These are phyloP conservation scores for Sporopachydermia lactativora DNA, from an alignment of 805 yeast species.

Conservation along the genomic window DNA sequence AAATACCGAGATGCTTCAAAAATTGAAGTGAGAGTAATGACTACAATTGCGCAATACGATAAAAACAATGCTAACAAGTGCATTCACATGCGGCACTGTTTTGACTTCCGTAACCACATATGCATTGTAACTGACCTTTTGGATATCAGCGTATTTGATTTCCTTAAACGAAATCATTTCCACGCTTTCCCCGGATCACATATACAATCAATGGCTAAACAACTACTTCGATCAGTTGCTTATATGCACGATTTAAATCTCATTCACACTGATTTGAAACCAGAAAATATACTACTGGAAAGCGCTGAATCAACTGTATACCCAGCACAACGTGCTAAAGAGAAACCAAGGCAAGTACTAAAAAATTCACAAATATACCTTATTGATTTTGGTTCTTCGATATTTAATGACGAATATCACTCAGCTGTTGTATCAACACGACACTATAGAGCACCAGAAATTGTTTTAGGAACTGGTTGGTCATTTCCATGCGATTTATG, in stretches of 20 bases:
- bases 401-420: constrained; percentile 89
- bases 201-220: constrained; percentile 78
- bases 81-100: constrained; percentile 75
- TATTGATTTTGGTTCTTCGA: constrained; percentile 95
- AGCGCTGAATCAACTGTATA: constrained; percentile 33
- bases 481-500: constrained; percentile 93
- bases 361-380: constrained; percentile 72
- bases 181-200: constrained; percentile 92
- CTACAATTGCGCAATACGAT: constrained; percentile 61
- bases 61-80: constrained; percentile 57
- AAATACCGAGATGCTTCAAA: constrained; percentile 93
- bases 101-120: constrained; percentile 87
- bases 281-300: constrained; percentile 76
- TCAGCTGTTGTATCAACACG: constrained; percentile 85
- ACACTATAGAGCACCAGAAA: constrained; percentile 95
- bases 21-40: constrained; percentile 74
- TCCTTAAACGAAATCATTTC: constrained; percentile 69
- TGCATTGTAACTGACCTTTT: constrained; percentile 85
- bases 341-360: constrained; percentile 34
- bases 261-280: constrained; percentile 93
- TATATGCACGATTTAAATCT: constrained; percentile 81
- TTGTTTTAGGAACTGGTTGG: constrained; percentile 92
- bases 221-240: constrained; percentile 71
- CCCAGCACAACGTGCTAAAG: constrained; percentile 19
- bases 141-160: constrained; percentile 80